A percentile compares a stretch with the other conserved stretches of the same genome.
Evolutionary conservation across 2,329 filamentous ascomycete genomes (phyloP).

Genomic region (Microdochium trichocladiopsis): DNA sequence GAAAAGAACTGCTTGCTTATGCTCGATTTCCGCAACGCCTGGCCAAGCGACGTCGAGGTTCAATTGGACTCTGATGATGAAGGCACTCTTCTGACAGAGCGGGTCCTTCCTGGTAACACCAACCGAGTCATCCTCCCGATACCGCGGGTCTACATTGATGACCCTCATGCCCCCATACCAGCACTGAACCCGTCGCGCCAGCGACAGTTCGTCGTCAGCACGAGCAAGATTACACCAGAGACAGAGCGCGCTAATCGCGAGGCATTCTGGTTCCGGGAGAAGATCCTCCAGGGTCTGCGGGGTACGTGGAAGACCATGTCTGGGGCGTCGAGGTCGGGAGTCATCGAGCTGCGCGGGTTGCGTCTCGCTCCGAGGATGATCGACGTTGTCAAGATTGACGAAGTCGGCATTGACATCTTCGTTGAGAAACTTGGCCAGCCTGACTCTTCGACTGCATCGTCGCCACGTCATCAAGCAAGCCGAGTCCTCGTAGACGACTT

Average conservation of each 20-base stretch:
- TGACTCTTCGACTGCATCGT: slow-evolving; percentile 1
- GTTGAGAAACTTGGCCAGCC: slow-evolving; percentile 29
- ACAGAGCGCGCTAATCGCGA: slow-evolving; percentile 72
- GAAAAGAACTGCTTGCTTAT: slow-evolving; percentile 72
- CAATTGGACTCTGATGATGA: slow-evolving; percentile 48
- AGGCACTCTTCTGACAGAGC: slow-evolving; percentile 38
- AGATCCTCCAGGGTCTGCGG: slow-evolving; percentile 62
- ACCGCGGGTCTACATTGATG: slow-evolving; percentile 66
- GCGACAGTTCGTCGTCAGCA: slow-evolving; percentile 87
- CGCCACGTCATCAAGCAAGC: slow-evolving; percentile 9
- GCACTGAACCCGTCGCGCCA: slow-evolving; percentile 74
- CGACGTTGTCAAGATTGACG: slow-evolving; percentile 73
- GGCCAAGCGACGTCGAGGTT: slow-evolving; percentile 73
- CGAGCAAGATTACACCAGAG: slow-evolving; percentile 70
- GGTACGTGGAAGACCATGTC: slow-evolving; percentile 63
- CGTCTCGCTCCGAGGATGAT: slow-evolving; percentile 73
- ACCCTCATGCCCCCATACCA: slow-evolving; percentile 72
- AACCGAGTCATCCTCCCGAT: slow-evolving; percentile 71
- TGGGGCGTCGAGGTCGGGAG: slow-evolving; percentile 49
- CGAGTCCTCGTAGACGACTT: slow-evolving; percentile 51
- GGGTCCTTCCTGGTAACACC: slow-evolving; percentile 60
- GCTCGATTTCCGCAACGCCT: slow-evolving; percentile 81
- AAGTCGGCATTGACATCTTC: slow-evolving; percentile 61
- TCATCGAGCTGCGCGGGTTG: slow-evolving; percentile 70
- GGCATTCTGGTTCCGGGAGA: slow-evolving; percentile 87